Evolutionary conservation across 176 grass and related monocot species (phyloP).

Genomic region (Oropetium thomaeum): DNA sequence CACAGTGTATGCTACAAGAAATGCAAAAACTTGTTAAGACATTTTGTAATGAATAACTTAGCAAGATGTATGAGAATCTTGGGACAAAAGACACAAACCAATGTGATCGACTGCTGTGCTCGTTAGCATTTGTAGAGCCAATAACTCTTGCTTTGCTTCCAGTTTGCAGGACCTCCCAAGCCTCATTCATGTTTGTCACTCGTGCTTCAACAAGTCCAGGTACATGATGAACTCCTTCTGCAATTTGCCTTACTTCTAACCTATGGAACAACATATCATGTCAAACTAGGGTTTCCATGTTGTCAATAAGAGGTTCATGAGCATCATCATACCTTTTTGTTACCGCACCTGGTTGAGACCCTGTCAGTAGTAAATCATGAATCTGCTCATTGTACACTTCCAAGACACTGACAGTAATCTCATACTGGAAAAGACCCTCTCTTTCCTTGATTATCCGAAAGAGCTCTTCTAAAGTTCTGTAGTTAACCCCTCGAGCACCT

Average conservation of each 20-base stretch:
- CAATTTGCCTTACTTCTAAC: conserved; percentile 82
- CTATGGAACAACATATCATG: conserved; percentile 30
- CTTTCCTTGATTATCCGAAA: conserved; percentile 86
- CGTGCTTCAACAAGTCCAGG: conserved; percentile 84
- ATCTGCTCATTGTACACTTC: conserved; percentile 99
- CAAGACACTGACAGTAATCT: conserved; percentile 78
- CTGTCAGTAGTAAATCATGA: conserved; percentile 78
- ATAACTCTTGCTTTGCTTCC: conserved; percentile 89
- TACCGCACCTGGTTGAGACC: conserved; percentile 45
- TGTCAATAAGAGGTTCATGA: not conserved
- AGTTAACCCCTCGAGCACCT: conserved; percentile 83
- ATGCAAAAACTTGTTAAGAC: not conserved
- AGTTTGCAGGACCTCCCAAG: conserved; percentile 87
- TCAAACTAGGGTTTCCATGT: not conserved
- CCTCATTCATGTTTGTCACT: conserved; percentile 69
- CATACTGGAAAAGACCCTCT: conserved; percentile 57
- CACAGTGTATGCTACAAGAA: conserved; percentile 88
- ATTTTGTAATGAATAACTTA: not conserved
- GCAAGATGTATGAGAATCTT: not conserved
- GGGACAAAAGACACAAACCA: conserved; percentile 21
- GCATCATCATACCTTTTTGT: conserved; percentile 57
- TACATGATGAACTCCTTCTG: conserved; percentile 95
- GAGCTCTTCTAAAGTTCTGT: conserved; percentile 78
- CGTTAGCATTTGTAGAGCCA: conserved; percentile 90
- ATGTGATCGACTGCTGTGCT: conserved; percentile 95